Conservation (phyloP, 495 filamentous ascomycete species). For the Aspergillus taichungensis region DNA sequence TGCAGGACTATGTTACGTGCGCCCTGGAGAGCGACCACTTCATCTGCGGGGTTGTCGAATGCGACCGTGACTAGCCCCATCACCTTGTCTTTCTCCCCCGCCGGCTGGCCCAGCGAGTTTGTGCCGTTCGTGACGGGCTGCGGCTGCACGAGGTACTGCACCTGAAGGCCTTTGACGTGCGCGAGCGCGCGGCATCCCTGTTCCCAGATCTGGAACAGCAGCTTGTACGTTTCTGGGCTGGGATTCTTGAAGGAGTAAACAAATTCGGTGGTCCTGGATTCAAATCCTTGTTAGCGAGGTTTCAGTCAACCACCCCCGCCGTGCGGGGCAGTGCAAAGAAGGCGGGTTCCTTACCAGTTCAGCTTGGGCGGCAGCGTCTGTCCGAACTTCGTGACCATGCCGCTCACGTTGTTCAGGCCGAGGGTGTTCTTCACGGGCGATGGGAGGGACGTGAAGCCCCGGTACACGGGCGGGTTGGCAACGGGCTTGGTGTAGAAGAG, state of each 20-base stretch:
- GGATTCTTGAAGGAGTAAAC: no score
- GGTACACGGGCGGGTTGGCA: no score
- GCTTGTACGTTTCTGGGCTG: not conserved
- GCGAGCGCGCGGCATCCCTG: not conserved
- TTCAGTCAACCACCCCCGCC: no score
- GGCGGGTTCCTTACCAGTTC: not conserved
- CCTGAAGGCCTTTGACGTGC: not conserved
- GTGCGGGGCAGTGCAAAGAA: no score
- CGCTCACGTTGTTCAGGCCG: no score
- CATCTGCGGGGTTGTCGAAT: not conserved
- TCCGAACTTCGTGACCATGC: not conserved
- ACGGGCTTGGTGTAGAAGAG: no score
- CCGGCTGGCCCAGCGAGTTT: not conserved
- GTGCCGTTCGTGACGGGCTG: not conserved
- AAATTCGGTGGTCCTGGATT: no score
- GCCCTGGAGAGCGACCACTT: not conserved
- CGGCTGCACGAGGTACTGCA: not conserved
- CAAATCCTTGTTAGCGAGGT: no score
- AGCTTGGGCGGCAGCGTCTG: not conserved
- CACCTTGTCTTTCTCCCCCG: not conserved
- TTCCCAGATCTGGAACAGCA: not conserved
- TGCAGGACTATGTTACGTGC: not conserved
- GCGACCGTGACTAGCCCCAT: not conserved
- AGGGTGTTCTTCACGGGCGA: no score
- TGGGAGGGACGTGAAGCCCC: no score